A percentile compares a stretch with the other conserved stretches of the same genome.
Conservation (phyloP, 768 basidiomycete species). For the Amyloporia xantha region DNA sequence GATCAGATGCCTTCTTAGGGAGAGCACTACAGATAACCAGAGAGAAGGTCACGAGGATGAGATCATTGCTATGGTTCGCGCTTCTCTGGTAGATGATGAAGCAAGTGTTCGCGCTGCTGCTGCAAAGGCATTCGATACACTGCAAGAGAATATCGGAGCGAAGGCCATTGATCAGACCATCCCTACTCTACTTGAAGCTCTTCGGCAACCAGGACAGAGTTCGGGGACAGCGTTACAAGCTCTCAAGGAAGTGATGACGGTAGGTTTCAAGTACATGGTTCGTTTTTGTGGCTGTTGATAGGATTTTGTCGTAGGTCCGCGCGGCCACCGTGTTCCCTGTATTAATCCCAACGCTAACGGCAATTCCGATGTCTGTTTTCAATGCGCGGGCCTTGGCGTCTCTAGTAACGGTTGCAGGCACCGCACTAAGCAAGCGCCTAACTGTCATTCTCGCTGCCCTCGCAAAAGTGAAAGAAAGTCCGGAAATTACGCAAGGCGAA, state of each 20-base stretch:
- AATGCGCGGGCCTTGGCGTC: constrained; percentile 88
- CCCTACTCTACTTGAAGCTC: constrained; percentile 87
- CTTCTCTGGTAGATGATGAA: constrained; percentile 84
- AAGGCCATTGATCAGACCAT: constrained; percentile 96
- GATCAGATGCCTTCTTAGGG: constrained; percentile 39
- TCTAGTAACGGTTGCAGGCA: constrained; percentile 90
- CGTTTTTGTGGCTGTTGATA: constrained; percentile 32
- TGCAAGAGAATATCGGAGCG: constrained; percentile 88
- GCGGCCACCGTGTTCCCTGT: constrained; percentile 96
- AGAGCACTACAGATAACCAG: constrained; percentile 76
- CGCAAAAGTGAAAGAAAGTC: constrained; percentile 68
- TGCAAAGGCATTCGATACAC: constrained; percentile 80
- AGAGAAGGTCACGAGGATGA: constrained; percentile 84
- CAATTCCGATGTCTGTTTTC: constrained; percentile 89
- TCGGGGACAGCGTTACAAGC: constrained; percentile 97
- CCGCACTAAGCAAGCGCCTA: constrained; percentile 79
- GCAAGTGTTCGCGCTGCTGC: constrained; percentile 83
- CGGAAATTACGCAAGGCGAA: constrained; percentile 45
- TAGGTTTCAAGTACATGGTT: constrained; percentile 38
- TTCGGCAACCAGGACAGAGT: constrained; percentile 85
- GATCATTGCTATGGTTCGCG: constrained; percentile 79
- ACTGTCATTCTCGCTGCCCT: constrained; percentile 73
- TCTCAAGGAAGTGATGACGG: constrained; percentile 88
- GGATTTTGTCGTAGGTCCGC: constrained; percentile 59
- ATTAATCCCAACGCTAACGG: constrained; percentile 87